Evolutionary conservation across 768 basidiomycete species (phyloP).

Genomic region (Pisolithus microcarpus): DNA sequence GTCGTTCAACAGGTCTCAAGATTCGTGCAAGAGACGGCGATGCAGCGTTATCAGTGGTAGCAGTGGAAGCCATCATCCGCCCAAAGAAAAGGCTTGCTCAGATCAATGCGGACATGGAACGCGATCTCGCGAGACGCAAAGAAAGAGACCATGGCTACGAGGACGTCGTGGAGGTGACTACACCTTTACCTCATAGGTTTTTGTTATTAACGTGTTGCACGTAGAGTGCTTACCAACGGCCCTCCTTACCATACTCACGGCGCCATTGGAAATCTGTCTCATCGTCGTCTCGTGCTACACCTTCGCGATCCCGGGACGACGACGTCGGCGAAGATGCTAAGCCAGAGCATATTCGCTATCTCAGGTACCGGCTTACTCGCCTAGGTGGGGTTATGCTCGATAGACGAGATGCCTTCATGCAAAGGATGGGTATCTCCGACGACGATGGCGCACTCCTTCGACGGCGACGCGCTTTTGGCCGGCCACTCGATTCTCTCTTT

Average conservation of each 20-base stretch:
- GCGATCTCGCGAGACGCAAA: slow-evolving; percentile 58
- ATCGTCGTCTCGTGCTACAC: slow-evolving; percentile 25
- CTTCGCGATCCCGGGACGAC: slow-evolving; percentile 21
- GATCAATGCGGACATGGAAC: slow-evolving; percentile 48
- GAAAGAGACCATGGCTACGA: slow-evolving; percentile 81
- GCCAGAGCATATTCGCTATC: slow-evolving; percentile 18
- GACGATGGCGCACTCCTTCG: slow-evolving; percentile 1
- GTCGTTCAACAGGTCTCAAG: slow-evolving; percentile 47
- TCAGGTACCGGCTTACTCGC: slow-evolving; percentile 76
- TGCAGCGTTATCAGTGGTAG: slow-evolving; percentile 29
- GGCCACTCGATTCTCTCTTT: slow-evolving; percentile 20
- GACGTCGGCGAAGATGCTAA: slow-evolving; percentile 17
- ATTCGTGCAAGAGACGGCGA: slow-evolving; percentile 44
- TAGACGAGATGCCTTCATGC: slow-evolving; percentile 41
- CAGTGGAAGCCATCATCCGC: slow-evolving; percentile 44
- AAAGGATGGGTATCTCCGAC: slow-evolving; percentile 17
- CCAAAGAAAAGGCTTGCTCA: slow-evolving; percentile 60
- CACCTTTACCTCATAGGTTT: neutral
- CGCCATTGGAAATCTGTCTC: slow-evolving; percentile 62
- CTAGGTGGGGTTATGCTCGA: slow-evolving; percentile 76
- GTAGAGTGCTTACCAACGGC: slow-evolving; percentile 67
- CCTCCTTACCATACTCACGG: slow-evolving; percentile 48
- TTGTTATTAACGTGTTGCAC: slow-evolving; percentile 6
- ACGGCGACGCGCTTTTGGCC: slow-evolving; percentile 10
- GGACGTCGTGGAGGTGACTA: slow-evolving; percentile 71